Base-by-base conservation (phyloP, 768 basidiomycete species). In the Peribolospora baueri region DNA sequence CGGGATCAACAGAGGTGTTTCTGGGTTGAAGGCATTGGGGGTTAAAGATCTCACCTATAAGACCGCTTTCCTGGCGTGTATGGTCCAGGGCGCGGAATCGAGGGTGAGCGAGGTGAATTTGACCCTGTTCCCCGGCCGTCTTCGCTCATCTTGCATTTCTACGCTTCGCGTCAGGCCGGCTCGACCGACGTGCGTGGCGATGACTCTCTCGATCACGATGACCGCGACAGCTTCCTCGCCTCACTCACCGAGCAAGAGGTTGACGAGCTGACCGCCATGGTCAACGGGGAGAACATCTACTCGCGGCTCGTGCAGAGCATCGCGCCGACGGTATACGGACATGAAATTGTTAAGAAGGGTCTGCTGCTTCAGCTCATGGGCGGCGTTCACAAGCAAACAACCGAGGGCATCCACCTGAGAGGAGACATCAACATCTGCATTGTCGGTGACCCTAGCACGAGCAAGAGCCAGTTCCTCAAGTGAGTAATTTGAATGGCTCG, bases 381-480 rank as follows among this genome's bases (percentile, higher is more conserved):
- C 36, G 93, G 93, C 36, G 91, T 97, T 4, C 91, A 97, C 70
- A 98, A 98, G 66, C 78, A 87, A 65, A 97, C 91, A 1, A 71
- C 75, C 0, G 93, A 97, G 67, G 93, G 93, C 42, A 97, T 97
- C 78, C 79, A 97, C 66, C 75, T 97, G n/a, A 80, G 93, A 65
- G 93, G 93, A 1, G 93, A 98, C 64, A 82, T 98, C 66, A 97
- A 97, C 61, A 90, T 98, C 53, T 97, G 91, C 65, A 87, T 97
- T 53, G 81, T 98, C 54, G 93, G 93, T 42, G 93, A 97, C 64
- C 93, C 93, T 0, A 84, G 82, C 11, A 95, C 90, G 0, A 85
- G 82, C n/a, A 97, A 97, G 68, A 95, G 90, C 0, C 93, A 97
- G 66, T 97, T 98, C 70, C 72, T 97, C 54, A 97, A 98, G 88